A percentile compares a stretch with the other conserved stretches of the same genome.
phyloP scores from a whole-genome alignment of 225 moss, liverwort and hornwort genomes.

The Antitrichia curtipendula region DNA sequence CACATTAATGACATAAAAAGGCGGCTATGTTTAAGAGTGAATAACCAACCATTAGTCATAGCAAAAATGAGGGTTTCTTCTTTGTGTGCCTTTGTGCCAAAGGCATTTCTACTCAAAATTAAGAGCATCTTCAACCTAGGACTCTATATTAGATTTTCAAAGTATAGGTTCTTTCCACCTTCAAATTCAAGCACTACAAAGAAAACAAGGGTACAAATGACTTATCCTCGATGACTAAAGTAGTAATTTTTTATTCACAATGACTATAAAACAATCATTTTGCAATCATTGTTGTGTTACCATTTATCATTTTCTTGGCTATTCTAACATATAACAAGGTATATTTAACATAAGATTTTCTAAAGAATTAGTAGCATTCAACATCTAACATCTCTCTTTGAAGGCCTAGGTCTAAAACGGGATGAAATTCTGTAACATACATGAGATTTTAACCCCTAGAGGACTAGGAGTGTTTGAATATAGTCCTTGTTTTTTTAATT shows the following conservation, averaged over 20 bases:
- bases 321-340: neutral
- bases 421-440: neutral
- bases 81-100: neutral
- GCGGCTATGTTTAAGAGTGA: neutral
- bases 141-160: neutral
- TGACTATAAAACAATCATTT: too few relatives aligned
- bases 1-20: neutral
- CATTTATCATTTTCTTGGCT: too few relatives aligned
- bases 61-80: neutral
- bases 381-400: neutral
- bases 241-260: too few relatives aligned
- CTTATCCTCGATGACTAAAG: too few relatives aligned
- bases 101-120: neutral
- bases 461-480: too few relatives aligned
- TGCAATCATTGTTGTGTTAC: too few relatives aligned
- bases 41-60: fast-evolving
- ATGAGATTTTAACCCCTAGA: neutral
- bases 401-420: neutral
- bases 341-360: neutral
- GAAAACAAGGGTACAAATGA: too few relatives aligned
- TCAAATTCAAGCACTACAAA: too few relatives aligned
- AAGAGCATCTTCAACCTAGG: neutral
- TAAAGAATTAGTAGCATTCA: neutral
- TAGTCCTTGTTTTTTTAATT: too few relatives aligned
- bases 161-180: neutral